Evolutionary conservation across 2,329 filamentous ascomycete genomes (phyloP), one percentile per base, ranked within the genome.

Genomic region (Penicillium sp.): DNA sequence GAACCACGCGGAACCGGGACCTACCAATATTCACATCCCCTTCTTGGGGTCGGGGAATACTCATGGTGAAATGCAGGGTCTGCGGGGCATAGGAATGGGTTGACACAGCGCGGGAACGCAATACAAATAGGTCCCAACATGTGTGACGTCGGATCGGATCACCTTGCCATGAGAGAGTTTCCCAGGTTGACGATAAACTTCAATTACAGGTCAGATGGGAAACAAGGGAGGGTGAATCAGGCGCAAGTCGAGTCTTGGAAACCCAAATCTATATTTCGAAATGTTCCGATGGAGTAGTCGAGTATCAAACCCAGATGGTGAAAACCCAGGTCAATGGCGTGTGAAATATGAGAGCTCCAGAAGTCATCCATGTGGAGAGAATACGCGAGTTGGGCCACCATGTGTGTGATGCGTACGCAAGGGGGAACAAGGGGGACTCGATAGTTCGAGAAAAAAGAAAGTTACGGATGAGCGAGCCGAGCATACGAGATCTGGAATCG

Each of bases 21-120:
- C 44, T 52, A 66, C 65, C 65, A 10, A 67, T 65, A 39, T 67
- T 48, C 21, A 66, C 50, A 55, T 67, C 65, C 16, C 64, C 64
- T 35, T 66, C 65, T 13, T 16, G 2, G 5, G 65, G 65, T 7
- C 53, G 53, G 4, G 65, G 65, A 49, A 67, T 59, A 48, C 58
- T 50, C 64, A 67, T 64, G 14, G 43, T 59, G 37, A 45, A 51
- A 43, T 33, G 39, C 46, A 58, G 16, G 35, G 50, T 19, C n/a
- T n/a, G 50, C 53, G 43, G 27, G 33, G 45, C 6, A 45, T 2
- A 56, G 16, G 26, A 51, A 19, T 25, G 23, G 37, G 26, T 43
- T 6, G 19, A 35, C 39, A 53, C 11, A 23, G 50, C 42, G 31
- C 51, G 50, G 31, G 13, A 23, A 39, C 39, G 49, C 47, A 49